Conservation (phyloP, 2,329 filamentous ascomycete species). For the Emergomyces orientalis region DNA sequence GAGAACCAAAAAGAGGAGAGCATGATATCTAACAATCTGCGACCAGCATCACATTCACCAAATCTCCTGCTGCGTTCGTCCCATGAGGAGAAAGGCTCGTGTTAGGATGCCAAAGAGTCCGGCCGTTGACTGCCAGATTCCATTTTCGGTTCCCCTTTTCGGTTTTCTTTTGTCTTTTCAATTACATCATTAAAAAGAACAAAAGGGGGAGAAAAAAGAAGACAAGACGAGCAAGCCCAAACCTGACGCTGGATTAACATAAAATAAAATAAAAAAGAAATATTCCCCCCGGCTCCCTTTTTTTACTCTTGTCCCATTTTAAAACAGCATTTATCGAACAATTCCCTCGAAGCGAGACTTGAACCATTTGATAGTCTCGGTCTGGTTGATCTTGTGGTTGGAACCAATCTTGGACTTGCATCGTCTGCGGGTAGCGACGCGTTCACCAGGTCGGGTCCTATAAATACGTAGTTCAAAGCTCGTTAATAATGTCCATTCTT, state of each 20-base stretch:
- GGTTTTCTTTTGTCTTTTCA: not conserved
- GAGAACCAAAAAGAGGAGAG: not conserved
- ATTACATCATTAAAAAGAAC: constrained; percentile 3
- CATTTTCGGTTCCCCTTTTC: not conserved
- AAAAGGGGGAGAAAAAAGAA: not conserved
- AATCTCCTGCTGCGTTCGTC: not conserved
- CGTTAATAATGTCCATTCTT: constrained; percentile 23
- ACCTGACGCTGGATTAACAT: not conserved
- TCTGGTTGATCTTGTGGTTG: constrained; percentile 84
- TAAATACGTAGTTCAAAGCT: constrained; percentile 2
- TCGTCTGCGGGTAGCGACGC: constrained; percentile 89
- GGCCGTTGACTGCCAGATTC: not conserved
- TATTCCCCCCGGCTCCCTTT: not conserved
- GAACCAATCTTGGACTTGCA: constrained; percentile 77
- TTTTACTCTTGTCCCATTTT: constrained; percentile 45
- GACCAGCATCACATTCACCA: not conserved
- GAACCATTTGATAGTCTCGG: constrained; percentile 98
- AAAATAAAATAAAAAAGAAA: not conserved
- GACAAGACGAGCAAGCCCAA: not conserved
- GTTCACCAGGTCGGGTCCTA: constrained; percentile 92
- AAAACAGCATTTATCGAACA: constrained; percentile 68
- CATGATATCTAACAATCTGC: not conserved
- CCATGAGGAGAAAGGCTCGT: not conserved
- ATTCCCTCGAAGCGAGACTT: constrained; percentile 95
- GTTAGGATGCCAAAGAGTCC: not conserved